A percentile compares a stretch with the other conserved stretches of the same genome.
phyloP scores from a whole-genome alignment of 202 grass and related monocot genomes.

The Cymbopogon flexuosus region DNA sequence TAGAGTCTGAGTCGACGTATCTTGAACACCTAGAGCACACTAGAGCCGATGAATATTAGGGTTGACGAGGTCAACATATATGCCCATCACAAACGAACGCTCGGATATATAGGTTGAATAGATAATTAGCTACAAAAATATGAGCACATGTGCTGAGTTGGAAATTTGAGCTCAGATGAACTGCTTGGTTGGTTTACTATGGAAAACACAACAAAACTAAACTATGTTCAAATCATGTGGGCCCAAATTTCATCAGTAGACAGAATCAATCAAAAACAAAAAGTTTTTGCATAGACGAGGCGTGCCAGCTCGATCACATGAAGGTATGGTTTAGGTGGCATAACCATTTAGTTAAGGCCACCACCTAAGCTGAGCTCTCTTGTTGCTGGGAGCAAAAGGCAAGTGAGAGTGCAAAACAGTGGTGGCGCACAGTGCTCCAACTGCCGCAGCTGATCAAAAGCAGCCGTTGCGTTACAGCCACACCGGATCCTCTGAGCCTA shows the following conservation, averaged over 20 bases:
- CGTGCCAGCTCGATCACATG: not conserved
- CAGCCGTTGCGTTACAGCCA: not conserved
- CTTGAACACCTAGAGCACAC: too few relatives aligned
- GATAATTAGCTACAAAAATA: too few relatives aligned
- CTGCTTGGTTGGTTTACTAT: not conserved
- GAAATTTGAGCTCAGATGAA: not conserved
- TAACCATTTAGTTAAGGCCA: not conserved
- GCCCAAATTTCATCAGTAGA: not conserved
- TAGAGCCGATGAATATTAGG: too few relatives aligned
- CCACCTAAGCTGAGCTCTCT: not conserved
- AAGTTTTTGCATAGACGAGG: not conserved
- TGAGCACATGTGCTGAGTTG: not conserved
- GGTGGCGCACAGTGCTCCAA: not conserved
- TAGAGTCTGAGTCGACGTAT: too few relatives aligned
- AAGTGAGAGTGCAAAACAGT: not conserved
- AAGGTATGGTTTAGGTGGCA: not conserved
- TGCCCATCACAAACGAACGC: too few relatives aligned
- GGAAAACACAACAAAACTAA: not conserved
- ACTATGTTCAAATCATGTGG: not conserved
- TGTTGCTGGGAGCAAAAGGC: not conserved
- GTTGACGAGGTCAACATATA: too few relatives aligned
- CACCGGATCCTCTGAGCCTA: not conserved
- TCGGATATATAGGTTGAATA: too few relatives aligned
- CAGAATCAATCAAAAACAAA: not conserved
- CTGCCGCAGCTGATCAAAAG: not conserved